A percentile compares a stretch with the other conserved stretches of the same genome.
phyloP scores from a whole-genome alignment of 768 basidiomycete genomes.

The Macrolepiota dolichaula region DNA sequence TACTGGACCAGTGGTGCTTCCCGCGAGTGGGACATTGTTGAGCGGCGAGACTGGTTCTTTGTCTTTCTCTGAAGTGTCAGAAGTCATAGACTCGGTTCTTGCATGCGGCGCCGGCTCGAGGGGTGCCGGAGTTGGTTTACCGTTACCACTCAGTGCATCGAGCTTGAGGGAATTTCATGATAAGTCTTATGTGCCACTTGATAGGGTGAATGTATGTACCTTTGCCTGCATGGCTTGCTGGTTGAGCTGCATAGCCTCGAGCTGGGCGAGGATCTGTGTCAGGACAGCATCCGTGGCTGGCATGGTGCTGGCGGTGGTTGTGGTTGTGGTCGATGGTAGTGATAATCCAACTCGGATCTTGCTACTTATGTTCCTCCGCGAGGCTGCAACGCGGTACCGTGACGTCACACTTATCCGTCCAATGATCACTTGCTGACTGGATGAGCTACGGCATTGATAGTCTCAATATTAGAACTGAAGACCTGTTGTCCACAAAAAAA shows the following conservation, averaged over 20 bases:
- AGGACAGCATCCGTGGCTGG: slow-evolving; percentile 55
- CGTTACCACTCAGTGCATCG: slow-evolving; percentile 39
- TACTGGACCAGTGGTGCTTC: slow-evolving; percentile 12
- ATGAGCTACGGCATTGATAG: too few relatives aligned
- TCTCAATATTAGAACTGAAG: too few relatives aligned
- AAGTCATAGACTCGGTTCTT: slow-evolving; percentile 20
- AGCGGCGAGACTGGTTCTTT: neutral
- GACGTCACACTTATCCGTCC: neutral
- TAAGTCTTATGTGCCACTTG: neutral
- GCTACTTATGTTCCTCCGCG: neutral
- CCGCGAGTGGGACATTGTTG: slow-evolving; percentile 17
- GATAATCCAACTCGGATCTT: slow-evolving; percentile 5
- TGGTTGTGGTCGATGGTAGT: neutral
- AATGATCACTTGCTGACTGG: too few relatives aligned
- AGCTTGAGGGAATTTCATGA: slow-evolving; percentile 34
- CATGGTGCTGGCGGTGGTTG: too few relatives aligned
- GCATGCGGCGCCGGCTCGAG: slow-evolving; percentile 30
- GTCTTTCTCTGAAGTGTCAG: slow-evolving; percentile 13
- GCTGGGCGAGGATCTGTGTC: slow-evolving; percentile 68
- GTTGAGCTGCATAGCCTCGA: slow-evolving; percentile 66
- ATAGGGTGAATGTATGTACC: slow-evolving; percentile 33
- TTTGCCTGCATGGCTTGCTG: slow-evolving; percentile 81
- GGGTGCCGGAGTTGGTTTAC: slow-evolving; percentile 18
- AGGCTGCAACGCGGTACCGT: slow-evolving; percentile 2
- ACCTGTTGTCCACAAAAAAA: too few relatives aligned